Evolutionary conservation across 1,139 yeast genomes (phyloP).

Genomic region (Yamadazyma songkhlaensis): DNA sequence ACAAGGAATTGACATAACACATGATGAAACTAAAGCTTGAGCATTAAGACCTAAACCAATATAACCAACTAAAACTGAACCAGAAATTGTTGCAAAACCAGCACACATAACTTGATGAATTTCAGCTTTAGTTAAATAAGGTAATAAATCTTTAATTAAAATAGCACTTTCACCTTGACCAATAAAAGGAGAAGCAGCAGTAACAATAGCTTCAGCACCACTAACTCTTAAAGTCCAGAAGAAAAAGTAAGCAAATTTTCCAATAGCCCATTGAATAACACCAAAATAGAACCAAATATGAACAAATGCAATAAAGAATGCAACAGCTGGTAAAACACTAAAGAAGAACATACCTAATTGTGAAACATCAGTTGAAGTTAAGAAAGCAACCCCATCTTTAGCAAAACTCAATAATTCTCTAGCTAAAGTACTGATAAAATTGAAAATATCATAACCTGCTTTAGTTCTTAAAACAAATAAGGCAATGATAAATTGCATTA

Average conservation of each 20-base stretch:
- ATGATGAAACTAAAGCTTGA: constrained; percentile 62
- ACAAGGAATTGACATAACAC: constrained; percentile 73
- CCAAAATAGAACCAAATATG: constrained; percentile 64
- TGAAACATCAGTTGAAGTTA: constrained; percentile 43
- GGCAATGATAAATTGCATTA: constrained; percentile 62
- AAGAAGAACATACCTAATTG: constrained; percentile 51
- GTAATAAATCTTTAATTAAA: constrained; percentile 59
- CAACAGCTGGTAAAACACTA: constrained; percentile 59
- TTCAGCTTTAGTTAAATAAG: constrained; percentile 61
- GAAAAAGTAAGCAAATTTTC: constrained; percentile 58
- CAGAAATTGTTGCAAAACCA: constrained; percentile 67
- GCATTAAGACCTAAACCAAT: constrained; percentile 64
- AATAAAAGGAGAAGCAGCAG: constrained; percentile 68
- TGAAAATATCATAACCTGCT: constrained; percentile 62
- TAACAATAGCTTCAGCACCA: constrained; percentile 69
- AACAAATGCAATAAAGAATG: constrained; percentile 63
- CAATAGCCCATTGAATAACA: constrained; percentile 58
- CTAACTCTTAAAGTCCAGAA: constrained; percentile 61
- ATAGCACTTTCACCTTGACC: constrained; percentile 71
- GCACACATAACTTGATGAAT: constrained; percentile 65
- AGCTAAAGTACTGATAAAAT: constrained; percentile 60
- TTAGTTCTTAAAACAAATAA: constrained; percentile 60
- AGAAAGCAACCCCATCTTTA: constrained; percentile 60
- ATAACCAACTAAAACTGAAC: constrained; percentile 64
- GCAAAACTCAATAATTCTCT: constrained; percentile 61